Evolutionary conservation across 192 early-diverging fungal genomes (phyloP), one percentile per base, ranked within the genome.

Genomic region (Backusella macrospora): DNA sequence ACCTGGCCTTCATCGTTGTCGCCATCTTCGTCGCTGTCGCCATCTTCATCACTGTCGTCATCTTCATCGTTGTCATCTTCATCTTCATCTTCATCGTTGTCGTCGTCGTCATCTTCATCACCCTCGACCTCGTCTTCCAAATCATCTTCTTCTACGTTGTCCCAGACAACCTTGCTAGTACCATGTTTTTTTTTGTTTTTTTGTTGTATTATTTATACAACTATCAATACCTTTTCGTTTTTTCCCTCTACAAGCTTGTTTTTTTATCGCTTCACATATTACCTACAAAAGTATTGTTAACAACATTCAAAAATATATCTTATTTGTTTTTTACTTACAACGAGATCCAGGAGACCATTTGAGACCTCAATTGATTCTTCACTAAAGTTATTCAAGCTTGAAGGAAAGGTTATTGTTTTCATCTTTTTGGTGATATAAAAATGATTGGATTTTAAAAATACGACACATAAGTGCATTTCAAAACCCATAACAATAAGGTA

Each of bases 301-400:
- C 63, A 65, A 65, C 39, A 65, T 40, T 65, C 63, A 65, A 65
- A 65, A 65, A 34, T 39, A 65, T 65, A 34, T 65, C 39, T 65
- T 65, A 64, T 14, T 15, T 64, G 38, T 65, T 65, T 65, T 65
- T 65, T 38, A 65, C 63, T 65, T 40, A 65, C 63, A 65, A 65
- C 63, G 63, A 65, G 38, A 65, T 65, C 63, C 63, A 65, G 39
- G 39, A 65, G 63, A 65, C 63, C 63, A 65, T 65, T 65, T 65
- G 38, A 34, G 4, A 65, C 14, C 39, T 65, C 63, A 65, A 40
- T 38, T 6, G 63, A 65, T 65, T 65, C 37, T 65, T 65, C 4
- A 40, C 38, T 37, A 65, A 65, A 16, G 63, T 39, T 15, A 3
- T 12, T 15, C n/a, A 65, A 37, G 14, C 6, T 39, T n/a, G 15